Percentiles rank a stretch among this genome's conserved stretches.
phyloP scores from a whole-genome alignment of 192 early-diverging fungal genomes.

The Gonapodya sp. region DNA sequence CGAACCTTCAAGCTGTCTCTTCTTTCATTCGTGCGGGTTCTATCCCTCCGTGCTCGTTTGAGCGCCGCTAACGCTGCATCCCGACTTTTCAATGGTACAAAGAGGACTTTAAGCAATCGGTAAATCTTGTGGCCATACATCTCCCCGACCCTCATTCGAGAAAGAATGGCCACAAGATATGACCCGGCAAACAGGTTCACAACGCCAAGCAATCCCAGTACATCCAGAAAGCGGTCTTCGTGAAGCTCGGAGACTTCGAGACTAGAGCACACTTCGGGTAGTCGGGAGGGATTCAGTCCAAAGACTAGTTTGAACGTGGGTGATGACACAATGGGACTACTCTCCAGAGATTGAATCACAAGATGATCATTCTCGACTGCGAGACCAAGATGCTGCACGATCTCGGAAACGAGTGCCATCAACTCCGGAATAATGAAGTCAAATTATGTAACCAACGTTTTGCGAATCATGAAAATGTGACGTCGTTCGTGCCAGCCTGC shows the following conservation, averaged over 20 bases:
- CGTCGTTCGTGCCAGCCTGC: too few relatives aligned
- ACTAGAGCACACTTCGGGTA: too few relatives aligned
- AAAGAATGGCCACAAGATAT: not conserved
- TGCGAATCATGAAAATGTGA: too few relatives aligned
- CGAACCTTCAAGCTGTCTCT: conserved; percentile 1
- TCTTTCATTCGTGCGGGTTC: not conserved
- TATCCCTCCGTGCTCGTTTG: not conserved
- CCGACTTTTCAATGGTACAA: not conserved
- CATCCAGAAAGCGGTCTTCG: not conserved
- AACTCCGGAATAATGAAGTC: too few relatives aligned
- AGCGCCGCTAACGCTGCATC: not conserved
- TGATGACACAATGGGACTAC: too few relatives aligned
- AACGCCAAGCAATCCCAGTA: not conserved
- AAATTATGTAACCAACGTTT: too few relatives aligned
- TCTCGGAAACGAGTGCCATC: too few relatives aligned
- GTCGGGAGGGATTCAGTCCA: too few relatives aligned
- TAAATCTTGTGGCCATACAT: not conserved
- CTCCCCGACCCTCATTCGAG: not conserved
- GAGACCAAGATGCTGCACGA: not conserved
- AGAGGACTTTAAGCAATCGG: not conserved
- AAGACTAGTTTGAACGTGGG: too few relatives aligned
- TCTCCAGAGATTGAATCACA: not conserved
- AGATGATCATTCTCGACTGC: not conserved
- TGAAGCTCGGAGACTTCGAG: too few relatives aligned
- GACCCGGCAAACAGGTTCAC: not conserved